These are phyloP conservation scores for Omphalotus guepiniiformis DNA, from an alignment of 768 basidiomycete species.

Conservation along the genomic window DNA sequence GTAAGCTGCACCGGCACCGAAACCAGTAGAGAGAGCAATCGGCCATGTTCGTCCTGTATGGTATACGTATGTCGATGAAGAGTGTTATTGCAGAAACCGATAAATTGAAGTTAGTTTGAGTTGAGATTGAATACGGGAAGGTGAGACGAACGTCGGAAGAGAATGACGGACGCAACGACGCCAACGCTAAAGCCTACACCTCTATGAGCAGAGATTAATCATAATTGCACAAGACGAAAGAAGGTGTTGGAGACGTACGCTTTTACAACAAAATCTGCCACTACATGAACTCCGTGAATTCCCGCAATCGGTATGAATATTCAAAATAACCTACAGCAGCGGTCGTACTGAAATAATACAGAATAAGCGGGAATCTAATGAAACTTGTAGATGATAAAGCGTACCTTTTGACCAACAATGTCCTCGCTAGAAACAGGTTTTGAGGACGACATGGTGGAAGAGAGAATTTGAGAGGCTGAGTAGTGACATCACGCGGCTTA, in stretches of 20 bases:
- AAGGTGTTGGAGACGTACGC: slow-evolving; percentile 45
- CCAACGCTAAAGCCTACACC: slow-evolving; percentile 88
- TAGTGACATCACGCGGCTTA: slow-evolving; percentile 3
- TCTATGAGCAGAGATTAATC: slow-evolving; percentile 33
- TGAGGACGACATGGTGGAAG: slow-evolving; percentile 42
- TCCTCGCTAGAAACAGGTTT: slow-evolving; percentile 85
- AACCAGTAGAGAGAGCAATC: slow-evolving; percentile 80
- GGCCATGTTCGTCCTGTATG: slow-evolving; percentile 86
- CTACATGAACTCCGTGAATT: slow-evolving; percentile 23
- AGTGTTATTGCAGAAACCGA: slow-evolving; percentile 5
- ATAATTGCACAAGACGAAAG: neutral
- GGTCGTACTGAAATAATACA: slow-evolving; percentile 62
- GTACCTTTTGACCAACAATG: slow-evolving; percentile 86
- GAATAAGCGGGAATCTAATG: neutral
- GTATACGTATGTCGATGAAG: slow-evolving; percentile 4
- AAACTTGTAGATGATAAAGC: slow-evolving; percentile 2
- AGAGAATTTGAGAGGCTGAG: slow-evolving; percentile 1
- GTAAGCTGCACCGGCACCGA: slow-evolving; percentile 83
- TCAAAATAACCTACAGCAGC: slow-evolving; percentile 59
- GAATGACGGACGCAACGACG: slow-evolving; percentile 82
- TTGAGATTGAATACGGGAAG: slow-evolving; percentile 3
- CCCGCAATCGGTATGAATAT: slow-evolving; percentile 19
- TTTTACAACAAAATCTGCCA: slow-evolving; percentile 84
- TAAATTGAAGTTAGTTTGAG: neutral
- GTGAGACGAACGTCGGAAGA: slow-evolving; percentile 78